These are phyloP conservation scores for Acanthamoeba lenticulata DNA, from an alignment of 208 protist genomes.

Conservation along the genomic window DNA sequence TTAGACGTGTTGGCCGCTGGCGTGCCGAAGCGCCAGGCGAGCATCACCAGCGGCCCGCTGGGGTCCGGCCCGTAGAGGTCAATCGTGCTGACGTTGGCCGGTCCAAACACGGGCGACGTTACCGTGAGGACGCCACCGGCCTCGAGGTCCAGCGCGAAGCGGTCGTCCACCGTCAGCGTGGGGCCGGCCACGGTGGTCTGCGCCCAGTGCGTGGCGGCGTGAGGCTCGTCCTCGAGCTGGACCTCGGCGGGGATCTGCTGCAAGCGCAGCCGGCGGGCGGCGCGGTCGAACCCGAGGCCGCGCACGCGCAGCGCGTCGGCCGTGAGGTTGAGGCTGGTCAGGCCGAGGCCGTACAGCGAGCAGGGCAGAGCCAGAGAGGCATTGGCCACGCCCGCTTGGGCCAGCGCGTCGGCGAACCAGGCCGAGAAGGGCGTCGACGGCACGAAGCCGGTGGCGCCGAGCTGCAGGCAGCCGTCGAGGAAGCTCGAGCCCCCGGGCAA, in stretches of 20 bases:
- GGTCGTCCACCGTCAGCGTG: background rate
- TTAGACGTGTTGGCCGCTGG: background rate
- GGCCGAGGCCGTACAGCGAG: background rate
- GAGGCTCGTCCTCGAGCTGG: background rate
- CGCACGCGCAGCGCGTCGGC: background rate
- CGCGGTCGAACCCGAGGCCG: background rate
- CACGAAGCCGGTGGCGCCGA: background rate
- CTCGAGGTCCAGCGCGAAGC: background rate
- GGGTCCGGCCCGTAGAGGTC: background rate
- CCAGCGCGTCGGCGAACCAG: background rate
- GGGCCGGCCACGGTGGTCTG: background rate
- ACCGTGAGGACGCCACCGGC: background rate
- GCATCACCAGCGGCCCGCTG: background rate
- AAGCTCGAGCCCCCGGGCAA: background rate
- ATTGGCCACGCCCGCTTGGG: background rate
- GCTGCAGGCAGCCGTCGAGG: constrained; percentile 24
- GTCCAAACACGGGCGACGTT: background rate
- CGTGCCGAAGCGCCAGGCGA: background rate
- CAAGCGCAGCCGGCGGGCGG: background rate
- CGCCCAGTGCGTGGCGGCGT: background rate
- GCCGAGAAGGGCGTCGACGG: background rate
- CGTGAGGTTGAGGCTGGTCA: background rate
- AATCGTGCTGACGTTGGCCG: background rate
- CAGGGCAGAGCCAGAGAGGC: background rate
- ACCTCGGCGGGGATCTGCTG: background rate